Percentiles rank a stretch among this genome's conserved stretches.
phyloP scores from a whole-genome alignment of 1,284 basidiomycete genomes.

The Ceratobasidium sp. region DNA sequence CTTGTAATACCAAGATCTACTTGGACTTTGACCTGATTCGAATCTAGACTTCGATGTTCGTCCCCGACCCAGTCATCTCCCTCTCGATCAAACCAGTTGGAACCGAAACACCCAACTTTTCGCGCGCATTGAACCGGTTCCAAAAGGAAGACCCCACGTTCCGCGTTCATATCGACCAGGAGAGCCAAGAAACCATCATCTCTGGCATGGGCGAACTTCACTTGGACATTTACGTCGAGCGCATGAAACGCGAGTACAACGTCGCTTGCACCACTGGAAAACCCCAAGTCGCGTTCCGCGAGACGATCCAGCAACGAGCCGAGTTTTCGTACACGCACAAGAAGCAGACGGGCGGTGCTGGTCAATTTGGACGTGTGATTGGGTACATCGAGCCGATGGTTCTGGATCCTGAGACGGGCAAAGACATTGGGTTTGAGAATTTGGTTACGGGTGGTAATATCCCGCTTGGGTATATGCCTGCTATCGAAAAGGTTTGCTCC shows the following conservation, averaged over 20 bases:
- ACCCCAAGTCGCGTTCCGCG: slow-evolving; percentile 96
- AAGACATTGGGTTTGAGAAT: slow-evolving; percentile 89
- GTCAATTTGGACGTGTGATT: slow-evolving; percentile 94
- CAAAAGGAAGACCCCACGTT: slow-evolving; percentile 99
- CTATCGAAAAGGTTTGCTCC: slow-evolving; percentile 85
- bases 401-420: slow-evolving; percentile 77
- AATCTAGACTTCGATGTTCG: slow-evolving; percentile 97
- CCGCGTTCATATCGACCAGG: slow-evolving; percentile 92
- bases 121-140: slow-evolving; percentile 95
- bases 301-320: slow-evolving; percentile 85
- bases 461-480: slow-evolving; percentile 91
- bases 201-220: slow-evolving; percentile 99
- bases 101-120: slow-evolving; percentile 94
- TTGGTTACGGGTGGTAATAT: slow-evolving; percentile 92
- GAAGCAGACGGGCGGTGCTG: slow-evolving; percentile 98
- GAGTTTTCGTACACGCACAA: slow-evolving; percentile 95
- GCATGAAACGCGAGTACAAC: slow-evolving; percentile 98
- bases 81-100: slow-evolving; percentile 92
- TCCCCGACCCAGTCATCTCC: slow-evolving; percentile 98
- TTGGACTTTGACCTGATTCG: too few species aligned
- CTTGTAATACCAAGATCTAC: too few species aligned
- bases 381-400: slow-evolving; percentile 95
- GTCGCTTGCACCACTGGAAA: slow-evolving; percentile 94
- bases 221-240: slow-evolving; percentile 98
- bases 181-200: slow-evolving; percentile 99